These are phyloP conservation scores for Microbotryum violaceum DNA, from an alignment of 1,284 basidiomycete species.

Conservation along the genomic window DNA sequence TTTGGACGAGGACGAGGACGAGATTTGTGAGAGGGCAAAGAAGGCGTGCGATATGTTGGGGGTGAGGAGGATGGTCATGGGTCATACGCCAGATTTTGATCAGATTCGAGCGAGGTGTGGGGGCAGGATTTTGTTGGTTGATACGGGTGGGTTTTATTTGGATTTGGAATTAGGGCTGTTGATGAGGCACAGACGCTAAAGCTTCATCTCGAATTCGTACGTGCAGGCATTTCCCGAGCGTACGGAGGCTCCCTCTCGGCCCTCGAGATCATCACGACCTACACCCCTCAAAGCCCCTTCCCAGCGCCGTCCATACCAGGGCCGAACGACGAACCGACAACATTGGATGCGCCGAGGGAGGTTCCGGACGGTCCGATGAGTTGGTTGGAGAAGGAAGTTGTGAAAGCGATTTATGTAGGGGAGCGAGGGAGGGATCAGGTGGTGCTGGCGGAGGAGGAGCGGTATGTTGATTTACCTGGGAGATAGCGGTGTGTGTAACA, in stretches of 20 bases:
- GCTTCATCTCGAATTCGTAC: neutral
- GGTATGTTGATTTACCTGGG: constrained; percentile 26
- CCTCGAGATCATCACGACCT: constrained; percentile 64
- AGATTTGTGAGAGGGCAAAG: constrained; percentile 63
- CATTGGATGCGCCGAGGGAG: neutral
- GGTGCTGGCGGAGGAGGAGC: constrained; percentile 37
- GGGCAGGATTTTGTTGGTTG: constrained; percentile 84
- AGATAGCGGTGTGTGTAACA: no score
- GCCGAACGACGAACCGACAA: neutral
- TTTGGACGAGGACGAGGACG: constrained; percentile 54
- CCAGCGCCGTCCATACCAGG: neutral
- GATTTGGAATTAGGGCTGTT: no score
- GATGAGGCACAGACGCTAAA: no score
- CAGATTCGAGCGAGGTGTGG: constrained; percentile 56
- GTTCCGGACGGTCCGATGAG: neutral
- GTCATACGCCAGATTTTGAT: constrained; percentile 80
- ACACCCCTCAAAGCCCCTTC: constrained; percentile 42
- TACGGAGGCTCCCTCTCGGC: constrained; percentile 87
- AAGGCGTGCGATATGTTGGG: constrained; percentile 62
- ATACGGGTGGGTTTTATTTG: constrained; percentile 44
- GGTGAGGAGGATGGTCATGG: constrained; percentile 80
- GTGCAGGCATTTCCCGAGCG: constrained; percentile 74
- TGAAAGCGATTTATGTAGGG: constrained; percentile 61
- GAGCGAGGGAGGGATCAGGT: constrained; percentile 27
- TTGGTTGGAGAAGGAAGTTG: constrained; percentile 68